Conservation (phyloP, 305 asterid species). For the Lippia alba region DNA sequence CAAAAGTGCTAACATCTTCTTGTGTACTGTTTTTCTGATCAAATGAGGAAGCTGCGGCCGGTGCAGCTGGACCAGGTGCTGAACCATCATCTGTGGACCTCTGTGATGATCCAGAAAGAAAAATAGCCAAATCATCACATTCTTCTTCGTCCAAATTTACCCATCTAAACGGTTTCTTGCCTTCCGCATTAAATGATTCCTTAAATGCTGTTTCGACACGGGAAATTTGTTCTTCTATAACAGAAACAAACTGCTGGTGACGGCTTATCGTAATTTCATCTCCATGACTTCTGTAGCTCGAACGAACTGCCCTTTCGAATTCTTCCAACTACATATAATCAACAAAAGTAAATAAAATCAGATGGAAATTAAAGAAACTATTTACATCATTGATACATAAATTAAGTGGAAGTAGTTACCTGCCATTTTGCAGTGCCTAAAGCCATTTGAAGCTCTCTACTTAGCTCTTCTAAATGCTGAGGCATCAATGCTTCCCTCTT, state of each 20-base stretch:
- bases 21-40: constrained; percentile 29
- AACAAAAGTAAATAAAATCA: not conserved
- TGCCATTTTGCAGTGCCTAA: constrained; percentile 95
- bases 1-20: constrained; percentile 34
- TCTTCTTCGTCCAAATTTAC: constrained; percentile 73
- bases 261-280: constrained; percentile 66
- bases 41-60: constrained; percentile 30
- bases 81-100: constrained; percentile 21
- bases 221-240: constrained; percentile 69
- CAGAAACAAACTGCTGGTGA: constrained; percentile 75
- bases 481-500: constrained; percentile 58
- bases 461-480: constrained; percentile 60
- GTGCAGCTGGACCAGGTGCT: constrained; percentile 14
- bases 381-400: not conserved
- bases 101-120: constrained; percentile 64
- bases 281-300: constrained; percentile 62
- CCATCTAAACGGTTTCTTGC: constrained; percentile 73
- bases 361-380: not conserved
- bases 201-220: constrained; percentile 61
- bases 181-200: constrained; percentile 57
- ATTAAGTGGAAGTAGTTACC: constrained; percentile 43
- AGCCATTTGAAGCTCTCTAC: constrained; percentile 82
- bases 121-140: constrained; percentile 71
- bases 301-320: constrained; percentile 77
- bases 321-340: constrained; percentile 71